Evolutionary conservation across 305 asterid genomes (phyloP).

Genomic region (Fraxinus platypoda): DNA sequence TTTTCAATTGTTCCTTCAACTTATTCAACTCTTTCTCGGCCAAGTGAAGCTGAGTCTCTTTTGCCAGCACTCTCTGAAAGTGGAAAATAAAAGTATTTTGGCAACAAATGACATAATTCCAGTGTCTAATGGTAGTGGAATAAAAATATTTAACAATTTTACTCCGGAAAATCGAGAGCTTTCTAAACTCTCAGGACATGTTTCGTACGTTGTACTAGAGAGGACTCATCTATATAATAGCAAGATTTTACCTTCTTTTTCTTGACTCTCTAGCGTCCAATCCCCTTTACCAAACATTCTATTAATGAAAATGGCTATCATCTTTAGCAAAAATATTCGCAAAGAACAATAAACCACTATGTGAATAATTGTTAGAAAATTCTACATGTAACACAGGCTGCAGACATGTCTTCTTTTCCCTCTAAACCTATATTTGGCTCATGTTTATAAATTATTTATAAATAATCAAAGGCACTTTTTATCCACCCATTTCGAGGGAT

Average conservation of each 20-base stretch:
- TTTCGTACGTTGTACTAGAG: background rate
- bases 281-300: background rate
- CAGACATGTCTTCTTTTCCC: too few species aligned
- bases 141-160: background rate
- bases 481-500: background rate
- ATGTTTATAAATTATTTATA: background rate
- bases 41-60: conserved; percentile 50
- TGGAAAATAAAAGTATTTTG: background rate
- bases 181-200: background rate
- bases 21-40: conserved; percentile 65
- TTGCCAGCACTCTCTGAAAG: conserved; percentile 63
- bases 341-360: background rate
- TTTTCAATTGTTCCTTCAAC: conserved; percentile 62
- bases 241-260: background rate
- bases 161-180: background rate
- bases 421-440: background rate
- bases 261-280: background rate
- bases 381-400: background rate
- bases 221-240: background rate
- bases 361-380: background rate
- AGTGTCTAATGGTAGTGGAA: background rate
- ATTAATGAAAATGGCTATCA: background rate
- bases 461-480: background rate
- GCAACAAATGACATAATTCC: background rate
- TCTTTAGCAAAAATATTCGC: background rate